Evolutionary conservation across 169 alveolate species (phyloP), one percentile per base, ranked within the genome.

Genomic region (Perkinsus olseni): DNA sequence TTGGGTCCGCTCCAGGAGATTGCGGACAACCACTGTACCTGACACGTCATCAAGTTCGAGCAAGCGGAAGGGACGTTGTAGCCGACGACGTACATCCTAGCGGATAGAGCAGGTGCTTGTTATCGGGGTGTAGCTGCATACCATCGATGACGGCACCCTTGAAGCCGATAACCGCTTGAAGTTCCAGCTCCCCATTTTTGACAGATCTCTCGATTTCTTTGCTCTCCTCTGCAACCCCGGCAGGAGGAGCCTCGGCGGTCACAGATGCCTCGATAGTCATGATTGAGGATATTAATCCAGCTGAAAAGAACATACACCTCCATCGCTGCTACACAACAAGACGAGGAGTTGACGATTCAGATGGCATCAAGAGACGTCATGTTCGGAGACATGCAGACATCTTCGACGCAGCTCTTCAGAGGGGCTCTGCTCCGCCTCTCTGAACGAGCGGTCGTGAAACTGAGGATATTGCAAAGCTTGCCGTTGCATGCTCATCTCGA

Each of bases 51-150:
- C 3, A 3, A 40, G 3, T 40, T 11, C 50, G 21, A 11, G 50
- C 50, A 6, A 6, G 34, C 8, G 11, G 91, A 3, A 4, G 48
- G 45, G 13, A 34, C 48, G 91, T 94, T 38, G 91, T 91, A 8
- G 74, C 96, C 96, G 92, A 94, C n/a, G n/a, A 96, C 74, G 96
- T 96, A 36, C 97, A 96, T n/a, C 99, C 98, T 48, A 97, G 96
- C 36, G 98, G 98, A 94, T 94, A 98, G 90, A 97, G 94, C 62
- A 98, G 95, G 92, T 97, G 98, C 95, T 97, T 97, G 94, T 97
- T 96, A 95, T 97, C 98, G 39, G 99, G 99, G 93, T 97, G 98
- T n/a, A 97, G 95, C 37, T 96, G 95, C 38, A 97, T 94, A n/a
- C 99, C 98, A 38, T 96, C 95, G 45, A 92, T 94, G n/a, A 96